Percentiles rank a stretch among this genome's conserved stretches.
Evolutionary conservation across 2,329 filamentous ascomycete species (phyloP).

Genomic region (Clonostachys rhizophaga): DNA sequence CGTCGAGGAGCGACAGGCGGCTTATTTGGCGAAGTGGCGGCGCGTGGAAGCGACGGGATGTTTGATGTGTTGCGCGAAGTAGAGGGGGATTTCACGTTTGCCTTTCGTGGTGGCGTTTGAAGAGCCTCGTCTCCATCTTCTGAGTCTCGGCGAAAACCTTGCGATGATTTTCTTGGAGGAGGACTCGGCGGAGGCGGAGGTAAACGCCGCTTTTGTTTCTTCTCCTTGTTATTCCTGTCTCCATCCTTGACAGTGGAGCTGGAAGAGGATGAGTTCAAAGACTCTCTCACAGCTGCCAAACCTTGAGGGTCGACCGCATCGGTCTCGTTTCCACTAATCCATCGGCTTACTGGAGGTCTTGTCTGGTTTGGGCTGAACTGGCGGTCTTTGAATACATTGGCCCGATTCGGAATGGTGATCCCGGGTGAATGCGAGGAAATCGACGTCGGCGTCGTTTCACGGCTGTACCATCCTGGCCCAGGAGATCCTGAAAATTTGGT

Average conservation of each 20-base stretch:
- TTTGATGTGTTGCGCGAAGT: background rate
- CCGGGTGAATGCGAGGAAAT: conserved; percentile 71
- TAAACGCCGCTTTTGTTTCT: conserved; percentile 32
- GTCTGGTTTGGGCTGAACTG: conserved; percentile 51
- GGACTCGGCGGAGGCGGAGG: conserved; percentile 53
- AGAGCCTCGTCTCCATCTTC: conserved; percentile 19
- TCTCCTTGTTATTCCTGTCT: conserved; percentile 36
- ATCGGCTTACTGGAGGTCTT: conserved; percentile 56
- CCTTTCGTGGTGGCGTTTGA: no score
- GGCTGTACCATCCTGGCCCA: conserved; percentile 65
- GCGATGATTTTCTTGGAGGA: conserved; percentile 57
- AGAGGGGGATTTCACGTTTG: background rate
- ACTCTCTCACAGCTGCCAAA: conserved; percentile 64
- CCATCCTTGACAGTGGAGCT: conserved; percentile 60
- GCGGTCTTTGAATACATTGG: conserved; percentile 38
- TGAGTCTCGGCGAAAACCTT: conserved; percentile 38
- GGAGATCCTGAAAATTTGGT: conserved; percentile 72
- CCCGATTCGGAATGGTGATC: conserved; percentile 43
- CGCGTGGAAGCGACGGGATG: background rate
- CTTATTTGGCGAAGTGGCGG: background rate
- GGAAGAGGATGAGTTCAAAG: conserved; percentile 67
- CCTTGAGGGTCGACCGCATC: conserved; percentile 48
- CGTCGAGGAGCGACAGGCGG: conserved; percentile 24
- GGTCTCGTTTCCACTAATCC: conserved; percentile 49
- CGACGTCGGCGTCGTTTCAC: conserved; percentile 75